Evolutionary conservation across 768 basidiomycete genomes (phyloP).

Genomic region (Pleurotus sapidus): DNA sequence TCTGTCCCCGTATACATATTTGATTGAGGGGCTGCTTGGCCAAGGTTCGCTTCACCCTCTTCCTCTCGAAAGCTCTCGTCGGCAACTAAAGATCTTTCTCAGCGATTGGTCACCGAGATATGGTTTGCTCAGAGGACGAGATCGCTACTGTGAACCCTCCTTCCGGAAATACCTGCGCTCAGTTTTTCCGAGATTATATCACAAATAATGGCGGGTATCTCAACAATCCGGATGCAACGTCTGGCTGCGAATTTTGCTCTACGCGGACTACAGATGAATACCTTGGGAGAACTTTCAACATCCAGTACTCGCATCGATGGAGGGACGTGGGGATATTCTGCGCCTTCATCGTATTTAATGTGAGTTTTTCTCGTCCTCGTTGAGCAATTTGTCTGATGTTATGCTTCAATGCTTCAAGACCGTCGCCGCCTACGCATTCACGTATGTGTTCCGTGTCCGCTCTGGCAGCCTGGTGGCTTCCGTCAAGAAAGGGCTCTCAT

Average conservation of each 20-base stretch:
- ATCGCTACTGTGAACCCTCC: constrained; percentile 52
- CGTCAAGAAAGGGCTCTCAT: not conserved
- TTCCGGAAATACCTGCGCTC: constrained; percentile 45
- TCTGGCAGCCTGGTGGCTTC: not conserved
- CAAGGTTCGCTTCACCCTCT: constrained; percentile 14
- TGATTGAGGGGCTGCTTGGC: constrained; percentile 31
- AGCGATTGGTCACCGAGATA: constrained; percentile 39
- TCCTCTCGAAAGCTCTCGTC: constrained; percentile 26
- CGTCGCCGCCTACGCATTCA: constrained; percentile 38
- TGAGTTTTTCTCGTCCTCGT: constrained; percentile 23
- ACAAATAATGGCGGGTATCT: constrained; percentile 52
- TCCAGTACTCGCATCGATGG: constrained; percentile 53
- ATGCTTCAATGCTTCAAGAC: constrained; percentile 25
- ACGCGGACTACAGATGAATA: constrained; percentile 58
- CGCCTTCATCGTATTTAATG: constrained; percentile 48
- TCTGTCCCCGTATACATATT: constrained; percentile 40
- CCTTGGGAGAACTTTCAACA: constrained; percentile 48
- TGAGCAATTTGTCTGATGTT: not conserved
- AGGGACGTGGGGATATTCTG: constrained; percentile 51
- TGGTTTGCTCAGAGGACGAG: constrained; percentile 53
- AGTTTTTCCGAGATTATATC: constrained; percentile 53
- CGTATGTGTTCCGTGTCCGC: constrained; percentile 16
- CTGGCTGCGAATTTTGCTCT: constrained; percentile 59
- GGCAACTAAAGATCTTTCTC: not conserved
- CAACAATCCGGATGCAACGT: constrained; percentile 45